Base-by-base conservation (phyloP, 2,329 filamentous ascomycete species). In the Cercospora berteroae region DNA sequence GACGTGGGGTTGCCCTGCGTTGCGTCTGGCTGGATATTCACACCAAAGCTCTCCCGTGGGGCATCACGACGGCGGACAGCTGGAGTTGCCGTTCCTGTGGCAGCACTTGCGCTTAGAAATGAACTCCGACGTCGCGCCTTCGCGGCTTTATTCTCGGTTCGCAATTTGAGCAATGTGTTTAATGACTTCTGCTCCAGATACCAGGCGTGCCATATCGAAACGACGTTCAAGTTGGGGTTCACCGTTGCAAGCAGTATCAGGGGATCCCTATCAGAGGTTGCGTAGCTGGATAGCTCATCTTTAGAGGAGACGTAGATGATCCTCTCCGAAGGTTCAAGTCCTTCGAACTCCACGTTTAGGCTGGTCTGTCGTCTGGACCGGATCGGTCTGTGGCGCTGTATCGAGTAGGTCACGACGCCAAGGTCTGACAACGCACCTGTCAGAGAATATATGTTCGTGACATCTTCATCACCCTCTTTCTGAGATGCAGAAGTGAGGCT, bases 381-480 rank as follows among this genome's bases (percentile, higher is more conserved):
- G 12, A 74, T 70, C 7, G 75, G 70, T 50, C 70, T 75, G 10
- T 70, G 72, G 48, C 74, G 73, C 58, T 76, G 76, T 2, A 74
- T 25, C 7, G 74, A 72, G 56, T 70, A 74, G 5, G 76, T 74
- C 12, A 97, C 88, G 52, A 97, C 81, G 1, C 94, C 94, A 74
- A 97, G 85, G 73, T 97, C 94, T 3, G 92, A 86, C 65, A 97
- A 82, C 2, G 94, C 94, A 75, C 96, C 92, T 3, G 90, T 93
- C 58, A 99, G 83, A 27, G 90, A 92, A 71, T 96, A 94, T 0
- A 97, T 81, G 31, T 92, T 85, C 1, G 91, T 91, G 82, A 91
- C 88, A 60, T 88, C 87, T 64, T 82, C 80, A 13, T 73, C 72
- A 8, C 52, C 63, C 18, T 63, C 62, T 36, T 67, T 64, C 5